Evolutionary conservation across 106 monocot species (phyloP), one percentile per base, ranked within the genome.

Genomic region (Iris macrosiphon): DNA sequence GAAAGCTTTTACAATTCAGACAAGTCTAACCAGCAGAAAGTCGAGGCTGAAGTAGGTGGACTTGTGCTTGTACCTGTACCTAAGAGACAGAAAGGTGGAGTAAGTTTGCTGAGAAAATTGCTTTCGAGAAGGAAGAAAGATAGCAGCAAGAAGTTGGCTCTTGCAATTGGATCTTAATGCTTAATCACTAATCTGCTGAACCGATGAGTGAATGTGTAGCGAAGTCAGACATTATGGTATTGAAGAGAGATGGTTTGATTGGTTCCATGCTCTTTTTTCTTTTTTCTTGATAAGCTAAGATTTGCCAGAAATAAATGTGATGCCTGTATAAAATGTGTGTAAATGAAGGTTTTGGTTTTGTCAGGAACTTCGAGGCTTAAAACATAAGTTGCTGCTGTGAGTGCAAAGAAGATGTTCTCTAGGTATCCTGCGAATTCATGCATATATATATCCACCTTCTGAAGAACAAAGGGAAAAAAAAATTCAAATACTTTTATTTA

Each of bases 41-140:
- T 16, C 4, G 41, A 30, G 16, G 13, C n/a, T 52, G 40, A 40
- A 49, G 52, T 15, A 11, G 52, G 52, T 23, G 31, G 15, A 26
- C 55, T 66, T 45, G 66, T 66, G 66, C 10, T 55, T 45, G 54
- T n/a, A n/a, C n/a, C n/a, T n/a, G n/a, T 66, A 45, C 45, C 25
- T 1, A 66, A 56, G 19, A 37, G 46, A 14, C 66, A 66, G 24
- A 66, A 66, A n/a, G 55, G 55, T 0, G 45, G 55, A 56, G 23
- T 33, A 16, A 22, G 26, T 42, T 46, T 66, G 24, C 56, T 66
- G 33, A 66, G n/a, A 37, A 66, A 55, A 11, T 44, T 66, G 34
- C 48, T 62, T 49, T 45, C 45, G 6, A 55, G 21, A n/a, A 54
- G 21, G 22, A 45, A 37, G 22, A 66, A 55, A 19, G 66, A 56